phyloP scores from a whole-genome alignment of 495 filamentous ascomycete species.

The Wilcoxina mikolae region DNA sequence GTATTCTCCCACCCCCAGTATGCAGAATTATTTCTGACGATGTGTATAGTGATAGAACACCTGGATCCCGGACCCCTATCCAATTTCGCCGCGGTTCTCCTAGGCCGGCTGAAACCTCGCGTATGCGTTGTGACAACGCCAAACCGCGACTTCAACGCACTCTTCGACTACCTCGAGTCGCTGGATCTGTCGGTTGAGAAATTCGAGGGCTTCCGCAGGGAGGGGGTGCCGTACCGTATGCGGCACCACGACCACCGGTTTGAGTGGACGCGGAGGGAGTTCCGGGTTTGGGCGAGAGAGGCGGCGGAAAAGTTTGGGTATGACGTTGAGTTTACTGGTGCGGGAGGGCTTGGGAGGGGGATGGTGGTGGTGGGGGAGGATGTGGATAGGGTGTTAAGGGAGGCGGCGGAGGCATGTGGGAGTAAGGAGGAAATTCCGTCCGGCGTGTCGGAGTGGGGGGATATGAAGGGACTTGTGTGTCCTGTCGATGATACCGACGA shows the following conservation, averaged over 20 bases:
- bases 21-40: constrained; percentile 1
- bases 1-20: constrained; percentile 16
- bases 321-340: constrained; percentile 20
- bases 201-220: neutral
- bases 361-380: constrained; percentile 17
- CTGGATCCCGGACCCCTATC: constrained; percentile 22
- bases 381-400: neutral
- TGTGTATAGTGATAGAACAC: constrained; percentile 24
- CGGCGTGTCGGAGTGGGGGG: neutral
- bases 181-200: neutral
- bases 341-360: constrained; percentile 18
- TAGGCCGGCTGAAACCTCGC: constrained; percentile 23
- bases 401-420: neutral
- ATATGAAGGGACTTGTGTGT: neutral
- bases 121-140: constrained; percentile 26
- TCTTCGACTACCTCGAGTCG: constrained; percentile 16
- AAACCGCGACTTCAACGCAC: constrained; percentile 25
- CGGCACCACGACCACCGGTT: constrained; percentile 27
- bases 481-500: neutral
- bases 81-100: constrained; percentile 16
- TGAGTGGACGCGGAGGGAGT: constrained; percentile 26
- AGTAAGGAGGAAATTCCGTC: neutral
- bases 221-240: constrained; percentile 22
- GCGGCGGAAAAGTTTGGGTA: constrained; percentile 22
- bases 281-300: constrained; percentile 19